Base-by-base conservation (phyloP, 257 asterid genomes). In the Rhazya stricta region DNA sequence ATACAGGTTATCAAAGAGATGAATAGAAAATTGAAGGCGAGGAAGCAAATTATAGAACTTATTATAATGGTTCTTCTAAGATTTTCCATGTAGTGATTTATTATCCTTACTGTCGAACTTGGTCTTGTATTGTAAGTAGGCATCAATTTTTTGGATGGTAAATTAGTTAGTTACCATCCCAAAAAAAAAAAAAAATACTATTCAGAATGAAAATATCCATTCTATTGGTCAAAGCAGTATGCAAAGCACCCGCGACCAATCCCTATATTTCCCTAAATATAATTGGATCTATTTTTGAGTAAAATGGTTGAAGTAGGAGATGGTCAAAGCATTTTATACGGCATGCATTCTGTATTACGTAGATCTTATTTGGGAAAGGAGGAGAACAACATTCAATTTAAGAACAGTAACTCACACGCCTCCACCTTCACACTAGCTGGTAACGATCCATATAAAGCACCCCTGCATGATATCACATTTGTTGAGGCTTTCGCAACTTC, bases 381-480 rank as follows among this genome's bases (percentile, higher is more conserved):
- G 36, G 25, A 16, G 23, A 45, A 29, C 39, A 34, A 39, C 73
- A 46, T 63, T 32, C 48, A 41, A 73, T 36, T 74, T 25, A 67
- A 36, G 27, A 54, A 68, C 32, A 46, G 78, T 80, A 72, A 84
- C 99, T 86, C 82, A 95, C 99, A 95, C 91, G 77, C 91, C 92
- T 81, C 96, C 97, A 65, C 89, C 94, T 86, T 95, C 97, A 79
- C 90, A 91, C 57, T 87, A 91, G 86, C 83, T 81, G 83, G 97
- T 95, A 75, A 92, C 82, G 21, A 88, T 87, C 89, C 96, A 95
- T 77, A 95, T 81, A 60, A 72, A 76, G 77, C 75, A 86, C 57
- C 88, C 98, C 98, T 94, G 87, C 76, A 83, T 66, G 73, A 83
- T 23, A 37, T 66, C 71, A 41, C 74, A 41, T 67, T 78, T 65